Percentiles rank a stretch among this genome's conserved stretches.
Conservation (phyloP, 2,329 filamentous ascomycete genomes). For the Colletotrichum shisoi region DNA sequence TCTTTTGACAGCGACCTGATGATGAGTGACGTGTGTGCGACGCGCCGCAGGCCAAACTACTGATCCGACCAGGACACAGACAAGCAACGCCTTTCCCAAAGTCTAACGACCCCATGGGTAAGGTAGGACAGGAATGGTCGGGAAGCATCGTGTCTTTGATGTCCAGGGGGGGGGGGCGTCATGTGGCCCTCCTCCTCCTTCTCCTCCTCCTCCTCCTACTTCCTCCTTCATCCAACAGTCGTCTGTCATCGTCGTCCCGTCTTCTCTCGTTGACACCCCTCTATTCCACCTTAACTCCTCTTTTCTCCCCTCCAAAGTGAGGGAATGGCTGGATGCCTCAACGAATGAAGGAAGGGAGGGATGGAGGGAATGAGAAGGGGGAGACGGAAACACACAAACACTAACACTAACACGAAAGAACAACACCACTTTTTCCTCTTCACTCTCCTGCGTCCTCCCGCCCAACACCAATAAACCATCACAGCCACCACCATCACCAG, state of each 20-base stretch:
- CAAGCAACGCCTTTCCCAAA: not conserved
- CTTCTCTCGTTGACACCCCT: not conserved
- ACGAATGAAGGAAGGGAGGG: no score
- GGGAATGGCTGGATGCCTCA: not conserved
- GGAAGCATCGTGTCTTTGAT: slow-evolving; percentile 2
- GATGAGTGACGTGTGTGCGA: not conserved
- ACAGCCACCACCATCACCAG: slow-evolving; percentile 18
- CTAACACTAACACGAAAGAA: slow-evolving; percentile 14
- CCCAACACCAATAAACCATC: slow-evolving; percentile 17
- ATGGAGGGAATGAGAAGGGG: not conserved
- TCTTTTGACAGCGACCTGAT: not conserved
- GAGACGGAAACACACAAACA: slow-evolving; percentile 10
- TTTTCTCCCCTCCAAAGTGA: slow-evolving; percentile 3
- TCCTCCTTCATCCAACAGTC: not conserved
- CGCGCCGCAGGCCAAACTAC: slow-evolving; percentile 7
- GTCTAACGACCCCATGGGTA: not conserved
- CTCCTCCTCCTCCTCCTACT: not conserved
- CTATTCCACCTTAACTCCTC: slow-evolving; percentile 17
- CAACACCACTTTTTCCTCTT: not conserved
- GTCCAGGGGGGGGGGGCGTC: not conserved
- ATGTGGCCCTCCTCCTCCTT: slow-evolving; percentile 3
- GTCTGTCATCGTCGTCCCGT: slow-evolving; percentile 1
- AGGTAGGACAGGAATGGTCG: not conserved
- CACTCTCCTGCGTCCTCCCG: not conserved
- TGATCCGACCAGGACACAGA: slow-evolving; percentile 1